Conservation (phyloP, 2,329 filamentous ascomycete species). For the Lojkania enalia region DNA sequence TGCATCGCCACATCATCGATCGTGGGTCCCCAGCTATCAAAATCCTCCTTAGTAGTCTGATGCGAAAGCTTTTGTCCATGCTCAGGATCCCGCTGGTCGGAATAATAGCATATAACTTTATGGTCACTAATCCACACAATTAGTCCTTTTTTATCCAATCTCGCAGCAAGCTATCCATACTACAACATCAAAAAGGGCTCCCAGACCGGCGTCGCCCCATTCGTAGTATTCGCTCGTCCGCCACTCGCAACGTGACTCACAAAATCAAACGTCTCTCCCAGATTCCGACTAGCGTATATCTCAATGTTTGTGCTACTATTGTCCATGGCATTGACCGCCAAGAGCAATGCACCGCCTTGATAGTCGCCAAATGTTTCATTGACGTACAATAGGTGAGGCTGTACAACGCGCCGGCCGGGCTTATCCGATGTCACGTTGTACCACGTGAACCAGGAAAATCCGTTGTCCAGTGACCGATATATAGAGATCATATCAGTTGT, state of each 20-base stretch:
- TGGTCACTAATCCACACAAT: slow-evolving; percentile 8
- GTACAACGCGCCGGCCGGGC: slow-evolving; percentile 15
- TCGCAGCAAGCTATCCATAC: slow-evolving; percentile 8
- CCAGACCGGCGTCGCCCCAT: slow-evolving; percentile 15
- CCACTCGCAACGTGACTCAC: slow-evolving; percentile 18
- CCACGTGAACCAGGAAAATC: slow-evolving; percentile 25
- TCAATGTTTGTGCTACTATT: slow-evolving; percentile 24
- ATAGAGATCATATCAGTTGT: slow-evolving; percentile 14
- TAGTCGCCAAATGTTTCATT: slow-evolving; percentile 16
- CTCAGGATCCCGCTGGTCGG: slow-evolving; percentile 18
- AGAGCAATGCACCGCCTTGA: slow-evolving; percentile 15
- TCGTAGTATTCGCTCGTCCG: slow-evolving; percentile 17
- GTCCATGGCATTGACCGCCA: slow-evolving; percentile 23
- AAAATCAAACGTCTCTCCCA: slow-evolving; percentile 20
- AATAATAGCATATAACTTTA: slow-evolving; percentile 23
- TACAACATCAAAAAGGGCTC: slow-evolving; percentile 22
- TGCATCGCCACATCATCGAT: slow-evolving; percentile 19
- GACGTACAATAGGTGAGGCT: slow-evolving; percentile 22
- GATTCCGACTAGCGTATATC: slow-evolving; percentile 20
- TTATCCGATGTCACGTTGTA: slow-evolving; percentile 16
- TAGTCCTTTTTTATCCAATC: slow-evolving; percentile 4
- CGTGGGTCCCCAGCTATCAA: slow-evolving; percentile 19
- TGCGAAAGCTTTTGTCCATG: slow-evolving; percentile 25
- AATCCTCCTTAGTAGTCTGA: slow-evolving; percentile 16
- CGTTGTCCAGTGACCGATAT: slow-evolving; percentile 22